Percentiles rank a stretch among this genome's conserved stretches.
These are phyloP conservation scores for Trypanosomatidae sp. DNA, from an alignment of 208 protist species.

Conservation along the genomic window DNA sequence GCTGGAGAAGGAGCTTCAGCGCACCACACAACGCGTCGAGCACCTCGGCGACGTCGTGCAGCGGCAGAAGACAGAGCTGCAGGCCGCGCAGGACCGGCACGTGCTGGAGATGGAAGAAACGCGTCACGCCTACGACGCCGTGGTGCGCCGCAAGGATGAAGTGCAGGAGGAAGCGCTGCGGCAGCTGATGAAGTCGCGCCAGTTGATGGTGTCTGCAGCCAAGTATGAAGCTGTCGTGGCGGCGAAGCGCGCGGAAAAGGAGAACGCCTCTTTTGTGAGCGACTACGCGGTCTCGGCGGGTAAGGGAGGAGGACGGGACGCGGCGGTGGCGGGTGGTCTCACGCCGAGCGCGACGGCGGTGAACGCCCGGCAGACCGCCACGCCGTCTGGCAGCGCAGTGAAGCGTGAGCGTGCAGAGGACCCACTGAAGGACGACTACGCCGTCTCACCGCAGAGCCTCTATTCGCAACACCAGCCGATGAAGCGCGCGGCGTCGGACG, in stretches of 20 bases:
- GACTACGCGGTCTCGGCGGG: neutral
- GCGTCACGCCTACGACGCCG: constrained; percentile 40
- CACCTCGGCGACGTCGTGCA: constrained; percentile 42
- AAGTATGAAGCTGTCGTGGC: constrained; percentile 42
- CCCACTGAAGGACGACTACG: too few species aligned
- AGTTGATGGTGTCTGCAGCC: constrained; percentile 38
- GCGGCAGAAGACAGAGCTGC: constrained; percentile 41
- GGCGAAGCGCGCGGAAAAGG: constrained; percentile 14
- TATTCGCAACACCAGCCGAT: neutral
- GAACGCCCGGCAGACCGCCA: constrained; percentile 1
- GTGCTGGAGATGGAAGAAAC: constrained; percentile 45
- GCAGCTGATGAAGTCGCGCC: constrained; percentile 45
- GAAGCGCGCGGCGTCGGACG: constrained; percentile 4
- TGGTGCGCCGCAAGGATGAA: constrained; percentile 40
- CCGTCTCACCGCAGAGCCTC: too few species aligned
- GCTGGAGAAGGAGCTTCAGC: constrained; percentile 39
- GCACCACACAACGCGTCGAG: constrained; percentile 44
- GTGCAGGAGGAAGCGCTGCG: constrained; percentile 52
- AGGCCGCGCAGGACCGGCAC: constrained; percentile 35
- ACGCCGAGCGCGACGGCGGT: neutral
- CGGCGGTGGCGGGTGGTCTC: neutral
- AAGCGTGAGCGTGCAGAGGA: constrained; percentile 32
- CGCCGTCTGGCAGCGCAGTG: constrained; percentile 14
- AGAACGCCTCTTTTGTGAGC: too few species aligned
- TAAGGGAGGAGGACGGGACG: neutral